Conservation (phyloP, 495 filamentous ascomycete genomes). For the Durotheca rogersii region DNA sequence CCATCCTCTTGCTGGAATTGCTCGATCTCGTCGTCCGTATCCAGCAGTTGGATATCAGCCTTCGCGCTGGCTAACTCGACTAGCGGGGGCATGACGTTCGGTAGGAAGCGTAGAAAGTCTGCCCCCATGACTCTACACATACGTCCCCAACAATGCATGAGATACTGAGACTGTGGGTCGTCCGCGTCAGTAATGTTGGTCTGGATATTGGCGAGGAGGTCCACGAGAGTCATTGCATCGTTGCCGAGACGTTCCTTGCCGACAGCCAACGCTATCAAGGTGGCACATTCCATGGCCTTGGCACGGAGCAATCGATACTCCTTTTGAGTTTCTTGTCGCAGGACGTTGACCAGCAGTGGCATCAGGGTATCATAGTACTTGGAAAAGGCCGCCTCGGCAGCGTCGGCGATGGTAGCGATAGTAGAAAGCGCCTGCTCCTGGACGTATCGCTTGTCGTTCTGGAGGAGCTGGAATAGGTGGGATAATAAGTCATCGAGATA, state of each 20-base stretch:
- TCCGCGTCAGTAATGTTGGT: constrained; percentile 84
- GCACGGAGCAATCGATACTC: constrained; percentile 88
- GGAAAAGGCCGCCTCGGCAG: constrained; percentile 91
- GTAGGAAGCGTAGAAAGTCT: constrained; percentile 90
- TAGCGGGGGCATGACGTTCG: constrained; percentile 91
- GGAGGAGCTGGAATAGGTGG: constrained; percentile 78
- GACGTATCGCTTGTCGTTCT: constrained; percentile 89
- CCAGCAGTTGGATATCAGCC: constrained; percentile 94
- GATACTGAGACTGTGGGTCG: constrained; percentile 94
- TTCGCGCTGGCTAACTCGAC: constrained; percentile 89
- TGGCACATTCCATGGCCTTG: constrained; percentile 99
- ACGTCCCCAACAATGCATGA: constrained; percentile 98
- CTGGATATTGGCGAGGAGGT: constrained; percentile 84
- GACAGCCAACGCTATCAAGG: constrained; percentile 92
- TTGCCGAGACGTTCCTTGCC: constrained; percentile 86
- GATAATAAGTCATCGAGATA: constrained; percentile 87
- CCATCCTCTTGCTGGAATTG: constrained; percentile 93
- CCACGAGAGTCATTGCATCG: constrained; percentile 82
- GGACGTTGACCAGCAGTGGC: constrained; percentile 87
- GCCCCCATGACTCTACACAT: constrained; percentile 93
- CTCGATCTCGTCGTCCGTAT: constrained; percentile 93
- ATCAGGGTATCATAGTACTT: constrained; percentile 94
- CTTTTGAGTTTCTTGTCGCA: constrained; percentile 85
- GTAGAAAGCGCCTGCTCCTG: constrained; percentile 98
- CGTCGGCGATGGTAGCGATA: constrained; percentile 97